These are phyloP conservation scores for Cryptococcus jaspeensis DNA, from an alignment of 1,284 basidiomycete genomes.

Conservation along the genomic window DNA sequence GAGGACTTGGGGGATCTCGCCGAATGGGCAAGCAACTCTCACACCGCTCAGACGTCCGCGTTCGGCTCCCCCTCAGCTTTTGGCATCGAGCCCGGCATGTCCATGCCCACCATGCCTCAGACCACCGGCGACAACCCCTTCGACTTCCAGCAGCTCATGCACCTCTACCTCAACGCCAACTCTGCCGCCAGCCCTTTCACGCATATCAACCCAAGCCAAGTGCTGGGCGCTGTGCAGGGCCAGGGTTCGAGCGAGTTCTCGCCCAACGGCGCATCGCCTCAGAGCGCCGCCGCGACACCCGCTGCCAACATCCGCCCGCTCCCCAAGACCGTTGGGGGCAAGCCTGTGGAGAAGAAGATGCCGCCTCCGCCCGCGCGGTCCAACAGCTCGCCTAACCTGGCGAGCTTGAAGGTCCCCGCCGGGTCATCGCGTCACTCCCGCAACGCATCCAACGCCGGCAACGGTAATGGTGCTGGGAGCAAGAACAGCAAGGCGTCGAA, in stretches of 20 bases:
- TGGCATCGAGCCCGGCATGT: constrained; percentile 14
- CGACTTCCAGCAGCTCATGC: constrained; percentile 53
- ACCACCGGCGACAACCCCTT: constrained; percentile 35
- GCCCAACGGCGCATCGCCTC: constrained; percentile 24
- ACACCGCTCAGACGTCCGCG: constrained; percentile 22
- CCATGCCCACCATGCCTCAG: constrained; percentile 12
- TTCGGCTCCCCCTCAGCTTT: constrained; percentile 31
- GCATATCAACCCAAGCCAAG: constrained; percentile 83
- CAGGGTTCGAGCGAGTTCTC: constrained; percentile 15
- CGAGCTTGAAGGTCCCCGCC: constrained; percentile 24
- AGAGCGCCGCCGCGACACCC: constrained; percentile 19
- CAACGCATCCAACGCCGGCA: constrained; percentile 8
- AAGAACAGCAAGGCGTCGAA: constrained; percentile 5
- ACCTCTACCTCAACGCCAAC: constrained; percentile 49
- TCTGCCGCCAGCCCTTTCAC: constrained; percentile 60
- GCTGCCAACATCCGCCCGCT: constrained; percentile 23
- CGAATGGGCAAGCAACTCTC: constrained; percentile 27
- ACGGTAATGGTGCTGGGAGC: background rate
- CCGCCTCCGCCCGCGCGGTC: constrained; percentile 34
- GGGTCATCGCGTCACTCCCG: constrained; percentile 14
- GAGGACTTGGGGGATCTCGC: constrained; percentile 10
- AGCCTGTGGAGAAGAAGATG: constrained; percentile 21
- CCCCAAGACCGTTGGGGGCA: constrained; percentile 37
- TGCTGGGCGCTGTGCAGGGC: constrained; percentile 55
- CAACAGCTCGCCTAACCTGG: constrained; percentile 49